phyloP scores from a whole-genome alignment of 768 basidiomycete genomes.

The Panaeolus papilionaceus region DNA sequence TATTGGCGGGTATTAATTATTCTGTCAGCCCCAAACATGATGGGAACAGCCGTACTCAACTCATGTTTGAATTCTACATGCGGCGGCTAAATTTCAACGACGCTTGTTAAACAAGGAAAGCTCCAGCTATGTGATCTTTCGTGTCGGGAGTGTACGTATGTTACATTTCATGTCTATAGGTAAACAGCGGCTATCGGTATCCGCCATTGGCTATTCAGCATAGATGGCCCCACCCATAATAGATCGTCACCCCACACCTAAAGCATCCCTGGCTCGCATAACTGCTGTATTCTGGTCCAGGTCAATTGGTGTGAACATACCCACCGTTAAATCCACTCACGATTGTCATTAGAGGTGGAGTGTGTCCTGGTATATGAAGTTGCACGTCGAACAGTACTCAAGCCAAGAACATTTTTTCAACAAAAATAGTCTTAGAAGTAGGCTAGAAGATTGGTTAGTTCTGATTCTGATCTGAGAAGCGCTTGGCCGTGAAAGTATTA shows the following conservation, averaged over 20 bases:
- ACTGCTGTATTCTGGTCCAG: neutral
- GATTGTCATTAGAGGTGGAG: neutral
- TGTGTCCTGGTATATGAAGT: neutral
- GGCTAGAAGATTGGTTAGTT: neutral
- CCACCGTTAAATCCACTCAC: neutral
- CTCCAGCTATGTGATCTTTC: neutral
- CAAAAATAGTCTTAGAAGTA: neutral
- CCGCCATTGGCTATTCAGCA: neutral
- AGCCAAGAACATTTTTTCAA: neutral
- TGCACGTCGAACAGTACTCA: too few species aligned
- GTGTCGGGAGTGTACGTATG: neutral
- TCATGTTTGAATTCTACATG: neutral
- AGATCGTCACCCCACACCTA: neutral
- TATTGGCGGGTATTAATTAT: neutral
- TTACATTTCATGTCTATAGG: neutral
- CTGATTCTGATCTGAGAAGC: neutral
- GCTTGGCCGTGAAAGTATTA: neutral
- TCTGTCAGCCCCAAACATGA: neutral
- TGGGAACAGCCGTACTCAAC: neutral
- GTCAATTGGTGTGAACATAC: neutral
- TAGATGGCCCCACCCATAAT: neutral
- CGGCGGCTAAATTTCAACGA: neutral
- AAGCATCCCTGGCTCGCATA: neutral
- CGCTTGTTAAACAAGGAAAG: neutral
- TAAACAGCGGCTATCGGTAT: neutral